phyloP scores from a whole-genome alignment of 1,284 basidiomycete genomes.

The Waitea zeae region DNA sequence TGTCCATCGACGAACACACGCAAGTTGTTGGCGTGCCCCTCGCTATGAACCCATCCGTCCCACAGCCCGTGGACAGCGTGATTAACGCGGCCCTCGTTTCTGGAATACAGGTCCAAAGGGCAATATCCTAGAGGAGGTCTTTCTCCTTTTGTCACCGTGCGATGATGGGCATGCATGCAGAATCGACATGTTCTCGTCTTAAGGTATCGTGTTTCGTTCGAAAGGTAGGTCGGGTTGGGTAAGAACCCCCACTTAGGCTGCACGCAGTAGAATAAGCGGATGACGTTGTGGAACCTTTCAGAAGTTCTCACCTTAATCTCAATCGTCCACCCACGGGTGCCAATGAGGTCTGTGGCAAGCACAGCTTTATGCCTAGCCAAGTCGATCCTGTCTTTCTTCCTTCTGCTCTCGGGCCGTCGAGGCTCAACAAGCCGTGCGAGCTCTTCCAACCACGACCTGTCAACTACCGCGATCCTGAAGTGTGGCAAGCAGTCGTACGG shows the following conservation, averaged over 20 bases:
- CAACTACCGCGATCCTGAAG: conserved; percentile 33
- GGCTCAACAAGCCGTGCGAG: conserved; percentile 29
- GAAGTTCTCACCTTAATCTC: conserved; percentile 69
- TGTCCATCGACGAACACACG: conserved; percentile 58
- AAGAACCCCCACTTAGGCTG: conserved; percentile 94
- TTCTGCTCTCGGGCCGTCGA: conserved; percentile 36
- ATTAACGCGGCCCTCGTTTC: conserved; percentile 32
- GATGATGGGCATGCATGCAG: conserved; percentile 70
- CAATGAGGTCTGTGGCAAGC: conserved; percentile 61
- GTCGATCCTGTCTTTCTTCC: conserved; percentile 40
- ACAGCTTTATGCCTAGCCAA: conserved; percentile 32
- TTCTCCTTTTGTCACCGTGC: conserved; percentile 21
- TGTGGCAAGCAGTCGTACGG: conserved; percentile 38
- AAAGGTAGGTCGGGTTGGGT: conserved; percentile 41
- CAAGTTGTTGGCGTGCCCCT: conserved; percentile 63
- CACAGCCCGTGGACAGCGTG: conserved; percentile 61
- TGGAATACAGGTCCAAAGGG: conserved; percentile 77
- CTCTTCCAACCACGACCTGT: conserved; percentile 39
- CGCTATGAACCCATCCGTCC: conserved; percentile 46
- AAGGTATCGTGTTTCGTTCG: conserved; percentile 30
- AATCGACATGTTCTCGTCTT: conserved; percentile 72
- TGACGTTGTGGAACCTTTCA: conserved; percentile 1
- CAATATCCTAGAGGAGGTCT: conserved; percentile 45
- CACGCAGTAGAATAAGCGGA: not conserved
- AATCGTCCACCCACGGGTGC: conserved; percentile 41